Evolutionary conservation across 2,329 filamentous ascomycete genomes (phyloP), one percentile per base, ranked within the genome.

Genomic region (Hypoxylon sp.): DNA sequence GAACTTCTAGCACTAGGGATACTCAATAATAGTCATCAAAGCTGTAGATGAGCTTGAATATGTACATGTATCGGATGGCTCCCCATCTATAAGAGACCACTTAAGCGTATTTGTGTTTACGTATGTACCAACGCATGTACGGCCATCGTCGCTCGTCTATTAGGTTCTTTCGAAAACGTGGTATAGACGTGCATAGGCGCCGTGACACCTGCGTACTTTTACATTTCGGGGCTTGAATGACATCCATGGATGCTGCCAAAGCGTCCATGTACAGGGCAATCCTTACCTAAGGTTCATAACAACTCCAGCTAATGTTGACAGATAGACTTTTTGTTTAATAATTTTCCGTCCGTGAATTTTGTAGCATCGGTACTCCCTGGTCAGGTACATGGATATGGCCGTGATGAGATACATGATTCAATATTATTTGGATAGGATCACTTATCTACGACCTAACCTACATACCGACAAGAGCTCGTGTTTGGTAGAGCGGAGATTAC

Each of bases 141-240:
- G 62, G 62, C 63, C 48, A 37, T 61, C 11, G 35, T 60, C 66
- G 58, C 62, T 59, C 63, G 61, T 68, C 59, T 56, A 30, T 68
- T 59, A 56, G 62, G 57, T 49, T 48, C 37, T 35, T 62, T 59
- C 69, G 35, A 68, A 66, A 73, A 73, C 57, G 61, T 63, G 35
- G 64, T 66, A 54, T 61, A 64, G 50, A 65, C 61, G 40, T 74
- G 73, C 76, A 75, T 78, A 77, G 71, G 72, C 76, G 74, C 74
- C 71, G 72, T 70, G 68, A 70, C 70, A 74, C 71, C 60, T 71
- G 60, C 60, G 61, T 70, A 68, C 8, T 50, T 37, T 5, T 58
- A 61, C 57, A 60, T 31, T 20, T 33, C 27, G 30, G 17, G 46
- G 46, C 57, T 46, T 22, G 11, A 50, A 64, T 55, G 53, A n/a